Evolutionary conservation across 2,329 filamentous ascomycete genomes (phyloP), one percentile per base, ranked within the genome.

Genomic region (Fusarium nelsonii): DNA sequence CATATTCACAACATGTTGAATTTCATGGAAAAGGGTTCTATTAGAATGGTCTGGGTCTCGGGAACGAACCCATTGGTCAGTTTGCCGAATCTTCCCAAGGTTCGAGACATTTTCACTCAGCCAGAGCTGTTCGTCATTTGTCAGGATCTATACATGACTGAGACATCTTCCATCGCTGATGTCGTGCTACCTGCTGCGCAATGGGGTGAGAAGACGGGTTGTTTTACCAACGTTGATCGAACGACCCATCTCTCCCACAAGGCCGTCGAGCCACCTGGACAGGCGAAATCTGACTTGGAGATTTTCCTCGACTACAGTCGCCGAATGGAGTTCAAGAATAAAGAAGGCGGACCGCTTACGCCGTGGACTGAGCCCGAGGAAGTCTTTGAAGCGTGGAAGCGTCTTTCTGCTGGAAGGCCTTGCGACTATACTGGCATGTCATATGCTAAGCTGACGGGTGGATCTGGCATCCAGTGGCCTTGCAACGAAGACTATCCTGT

Each of bases 1-100:
- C 43, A 55, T 49, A 32, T 55, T 4, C 52, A 55, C 2, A 55
- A 55, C 3, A 55, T 55, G 33, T 23, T 55, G 8, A 32, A 14
- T 0, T 55, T 49, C 1, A 55, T 55, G 43, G 33, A 55, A 3
- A 32, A n/a, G 8, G 52, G 52, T 2, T 55, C 52, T n/a, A 55
- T 55, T 8, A 5, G 43, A 7, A 49, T 55, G 52, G 18, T 55
- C 1, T 55, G 52, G 52, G 43, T 55, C 0, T 55, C 52, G 2
- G 52, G 52, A 0, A 55, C 52, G 1, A 55, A 55, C n/a, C 43
- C 43, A 1, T 34, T 55, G 1, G 43, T 55, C 2, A 55, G 41
- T 9, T 3, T 49, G 8, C 52, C 43, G 1, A 55, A 49, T 4
- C 33, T 55, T 0, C 14, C 43, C 10, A 55, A 37, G 8, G 14